Conservation (phyloP, 257 asterid genomes). For the Fraxinus excelsior region DNA sequence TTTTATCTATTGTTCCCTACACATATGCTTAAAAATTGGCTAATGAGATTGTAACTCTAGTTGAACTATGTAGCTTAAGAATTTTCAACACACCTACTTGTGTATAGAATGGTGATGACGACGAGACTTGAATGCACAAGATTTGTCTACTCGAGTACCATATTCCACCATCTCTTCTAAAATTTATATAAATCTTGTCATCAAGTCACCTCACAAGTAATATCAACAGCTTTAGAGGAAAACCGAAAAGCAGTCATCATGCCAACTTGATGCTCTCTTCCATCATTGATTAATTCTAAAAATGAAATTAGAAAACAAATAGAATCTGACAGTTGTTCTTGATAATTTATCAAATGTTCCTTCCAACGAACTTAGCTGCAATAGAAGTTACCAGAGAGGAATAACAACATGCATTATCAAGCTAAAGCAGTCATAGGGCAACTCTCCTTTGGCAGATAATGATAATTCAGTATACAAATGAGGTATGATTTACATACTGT, state of each 20-base stretch:
- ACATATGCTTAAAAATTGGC: background rate
- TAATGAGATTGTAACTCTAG: background rate
- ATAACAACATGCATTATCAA: constrained; percentile 4
- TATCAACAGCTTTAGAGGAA: too few relatives aligned
- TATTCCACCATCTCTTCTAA: background rate
- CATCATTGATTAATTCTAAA: too few relatives aligned
- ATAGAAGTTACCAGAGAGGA: background rate
- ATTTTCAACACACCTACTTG: background rate
- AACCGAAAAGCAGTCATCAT: too few relatives aligned
- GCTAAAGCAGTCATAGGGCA: constrained; percentile 44
- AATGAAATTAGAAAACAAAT: too few relatives aligned
- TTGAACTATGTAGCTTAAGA: background rate
- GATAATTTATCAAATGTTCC: background rate
- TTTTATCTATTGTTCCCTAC: background rate
- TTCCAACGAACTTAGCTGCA: background rate
- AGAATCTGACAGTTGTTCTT: background rate
- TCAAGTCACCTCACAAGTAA: too few relatives aligned
- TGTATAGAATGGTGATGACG: background rate
- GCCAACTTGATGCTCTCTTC: too few relatives aligned
- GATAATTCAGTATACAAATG: background rate
- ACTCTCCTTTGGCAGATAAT: constrained; percentile 49
- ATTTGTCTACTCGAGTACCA: background rate
- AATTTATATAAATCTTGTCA: too few relatives aligned
- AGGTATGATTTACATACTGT: background rate
- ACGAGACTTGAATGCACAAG: background rate